phyloP scores from a whole-genome alignment of 495 filamentous ascomycete species.

The Podospora sp. region DNA sequence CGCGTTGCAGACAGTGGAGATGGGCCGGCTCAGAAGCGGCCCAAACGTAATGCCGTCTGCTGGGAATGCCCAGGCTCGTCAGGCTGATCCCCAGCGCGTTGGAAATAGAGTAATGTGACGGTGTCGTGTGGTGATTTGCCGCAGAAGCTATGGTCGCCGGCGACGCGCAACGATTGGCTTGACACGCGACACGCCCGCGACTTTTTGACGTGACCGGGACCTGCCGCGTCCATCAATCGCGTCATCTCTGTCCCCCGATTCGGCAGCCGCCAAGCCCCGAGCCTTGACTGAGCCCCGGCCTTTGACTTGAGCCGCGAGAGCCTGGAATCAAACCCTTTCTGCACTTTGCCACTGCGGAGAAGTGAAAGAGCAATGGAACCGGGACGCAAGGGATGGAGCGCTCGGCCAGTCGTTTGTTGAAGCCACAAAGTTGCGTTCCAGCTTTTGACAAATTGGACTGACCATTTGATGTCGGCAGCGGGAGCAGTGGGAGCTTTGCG shows the following conservation, averaged over 20 bases:
- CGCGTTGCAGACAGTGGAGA: conserved; percentile 21
- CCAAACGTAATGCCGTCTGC: conserved; percentile 18
- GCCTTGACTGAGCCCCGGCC: not conserved
- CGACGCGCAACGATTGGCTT: conserved; percentile 33
- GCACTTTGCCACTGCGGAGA: conserved; percentile 14
- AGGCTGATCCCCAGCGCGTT: conserved; percentile 21
- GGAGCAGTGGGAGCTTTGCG: not conserved
- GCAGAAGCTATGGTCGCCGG: conserved; percentile 9
- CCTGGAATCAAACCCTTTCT: not conserved
- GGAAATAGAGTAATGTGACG: conserved; percentile 27
- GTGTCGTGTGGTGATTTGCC: conserved; percentile 23
- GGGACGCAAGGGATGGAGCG: conserved; percentile 4
- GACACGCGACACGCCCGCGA: conserved; percentile 28
- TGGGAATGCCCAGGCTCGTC: conserved; percentile 24
- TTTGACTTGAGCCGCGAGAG: conserved; percentile 7
- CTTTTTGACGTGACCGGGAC: conserved; percentile 23
- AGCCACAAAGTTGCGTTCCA: conserved; percentile 11
- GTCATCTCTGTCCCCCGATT: conserved; percentile 24
- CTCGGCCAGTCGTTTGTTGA: conserved; percentile 7
- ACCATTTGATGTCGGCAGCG: not conserved
- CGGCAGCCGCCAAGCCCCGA: conserved; percentile 8
- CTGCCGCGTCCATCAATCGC: conserved; percentile 32
- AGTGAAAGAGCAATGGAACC: not conserved
- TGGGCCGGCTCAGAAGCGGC: conserved; percentile 24
- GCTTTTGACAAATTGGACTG: conserved; percentile 5